Percentiles rank a stretch among this genome's conserved stretches.
Conservation (phyloP, 345 rosid species). For the Balakata baccata region DNA sequence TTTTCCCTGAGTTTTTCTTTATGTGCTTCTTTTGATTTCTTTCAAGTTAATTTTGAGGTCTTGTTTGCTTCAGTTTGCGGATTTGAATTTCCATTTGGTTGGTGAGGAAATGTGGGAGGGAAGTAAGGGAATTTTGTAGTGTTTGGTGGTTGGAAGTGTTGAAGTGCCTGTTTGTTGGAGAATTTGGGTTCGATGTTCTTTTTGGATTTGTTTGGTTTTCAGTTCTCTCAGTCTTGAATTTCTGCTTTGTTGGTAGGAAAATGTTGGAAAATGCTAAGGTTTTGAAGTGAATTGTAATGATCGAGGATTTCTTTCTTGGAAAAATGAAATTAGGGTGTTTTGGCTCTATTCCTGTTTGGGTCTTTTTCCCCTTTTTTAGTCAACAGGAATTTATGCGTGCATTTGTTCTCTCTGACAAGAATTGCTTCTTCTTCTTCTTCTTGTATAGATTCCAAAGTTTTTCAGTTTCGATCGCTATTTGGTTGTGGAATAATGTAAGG, state of each 20-base stretch:
- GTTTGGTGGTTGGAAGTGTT: neutral
- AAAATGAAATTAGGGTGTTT: neutral
- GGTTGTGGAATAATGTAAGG: neutral
- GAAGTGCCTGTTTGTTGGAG: neutral
- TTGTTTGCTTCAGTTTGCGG: neutral
- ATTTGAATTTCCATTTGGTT: conserved; percentile 13
- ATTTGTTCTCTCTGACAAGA: neutral
- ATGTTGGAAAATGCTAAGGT: conserved; percentile 1
- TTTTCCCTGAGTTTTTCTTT: neutral
- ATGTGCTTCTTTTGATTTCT: neutral
- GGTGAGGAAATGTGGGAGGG: neutral
- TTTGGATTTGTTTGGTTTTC: conserved; percentile 4
- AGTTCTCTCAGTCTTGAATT: conserved; percentile 13
- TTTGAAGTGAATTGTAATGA: neutral
- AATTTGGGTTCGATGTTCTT: conserved; percentile 5
- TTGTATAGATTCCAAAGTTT: neutral
- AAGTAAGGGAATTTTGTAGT: conserved; percentile 1
- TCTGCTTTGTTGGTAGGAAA: neutral
- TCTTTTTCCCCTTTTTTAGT: neutral
- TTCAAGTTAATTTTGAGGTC: neutral
- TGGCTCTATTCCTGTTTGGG: neutral
- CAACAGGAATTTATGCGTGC: neutral
- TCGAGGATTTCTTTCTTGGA: neutral
- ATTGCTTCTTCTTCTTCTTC: neutral
- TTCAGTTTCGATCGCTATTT: neutral